Evolutionary conservation across 768 basidiomycete genomes (phyloP), one percentile per base, ranked within the genome.

Genomic region (Russula olivacea): DNA sequence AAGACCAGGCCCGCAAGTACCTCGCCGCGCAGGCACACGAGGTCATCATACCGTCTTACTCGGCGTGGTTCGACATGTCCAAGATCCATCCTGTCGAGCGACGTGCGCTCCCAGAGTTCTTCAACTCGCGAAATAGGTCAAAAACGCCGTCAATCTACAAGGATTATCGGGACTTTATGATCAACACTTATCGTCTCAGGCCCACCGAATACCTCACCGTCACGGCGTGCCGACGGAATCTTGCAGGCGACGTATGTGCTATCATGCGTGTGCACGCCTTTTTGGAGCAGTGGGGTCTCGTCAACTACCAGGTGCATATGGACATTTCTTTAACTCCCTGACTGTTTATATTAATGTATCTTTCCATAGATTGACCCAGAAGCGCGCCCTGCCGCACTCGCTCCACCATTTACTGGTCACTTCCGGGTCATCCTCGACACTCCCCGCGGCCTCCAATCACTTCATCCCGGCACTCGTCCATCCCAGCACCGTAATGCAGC

Each of bases 251-350:
- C 73, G 97, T 98, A 7, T 98, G 97, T 71, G 93, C 93, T 28
- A 90, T 99, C 70, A 96, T 98, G 95, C 87, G 97, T 57, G 96
- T 99, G 1, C 97, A 99, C 74, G 95, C 94, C 4, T 98, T 99
- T 74, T 80, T 99, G 36, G 97, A 98, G 73, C 97, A 98, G 71
- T 99, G 97, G 97, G 97, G 97, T 0, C 79, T 99, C 62, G 87
- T 99, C 71, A 99, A 99, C 77, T 99, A 99, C 74, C 97, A 99
- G 81, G 96, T 94, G 66, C 60, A 83, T 71, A 32, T 59, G 47
- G 50, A 19, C 25, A 11, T 15, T 25, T 40, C 4, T 49, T 4
- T 34, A 1, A 53, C 38, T 8, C 12, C 34, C 49, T 25, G 58
- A 54, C 45, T 38, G 19, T 47, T 55, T 40, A 9, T n/a, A 59